These are phyloP conservation scores for baker's yeast (Saccharomyces cerevisiae) DNA, from an alignment of 805 yeast genomes.

Conservation along the genomic window DNA sequence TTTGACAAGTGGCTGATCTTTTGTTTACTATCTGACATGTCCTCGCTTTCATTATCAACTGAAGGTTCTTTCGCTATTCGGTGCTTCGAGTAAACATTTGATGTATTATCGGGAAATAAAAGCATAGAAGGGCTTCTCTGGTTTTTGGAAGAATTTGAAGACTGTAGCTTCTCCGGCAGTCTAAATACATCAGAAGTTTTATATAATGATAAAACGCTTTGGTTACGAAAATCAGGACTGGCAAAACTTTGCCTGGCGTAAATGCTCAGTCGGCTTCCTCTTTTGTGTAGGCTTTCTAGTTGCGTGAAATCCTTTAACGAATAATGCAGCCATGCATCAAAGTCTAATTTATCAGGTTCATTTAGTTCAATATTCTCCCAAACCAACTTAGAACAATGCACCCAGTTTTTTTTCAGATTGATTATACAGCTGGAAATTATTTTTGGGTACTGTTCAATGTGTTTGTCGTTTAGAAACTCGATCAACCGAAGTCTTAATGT, in stretches of 20 bases:
- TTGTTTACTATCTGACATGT: background rate
- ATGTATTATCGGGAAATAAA: conserved; percentile 24
- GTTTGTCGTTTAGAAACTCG: conserved; percentile 34
- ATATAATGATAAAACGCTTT: conserved; percentile 25
- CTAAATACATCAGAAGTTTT: conserved; percentile 18
- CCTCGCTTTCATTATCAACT: background rate
- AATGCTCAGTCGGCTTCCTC: conserved; percentile 23
- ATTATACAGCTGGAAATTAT: conserved; percentile 34
- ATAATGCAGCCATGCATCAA: conserved; percentile 19
- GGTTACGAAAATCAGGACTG: conserved; percentile 27
- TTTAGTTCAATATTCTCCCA: conserved; percentile 23
- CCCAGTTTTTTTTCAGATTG: conserved; percentile 46
- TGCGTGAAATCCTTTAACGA: conserved; percentile 18
- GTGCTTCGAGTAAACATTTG: conserved; percentile 6
- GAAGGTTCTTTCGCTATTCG: background rate
- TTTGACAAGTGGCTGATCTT: conserved; percentile 13
- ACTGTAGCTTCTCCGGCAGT: conserved; percentile 9
- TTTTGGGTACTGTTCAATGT: conserved; percentile 11
- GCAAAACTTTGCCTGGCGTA: conserved; percentile 25
- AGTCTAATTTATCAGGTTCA: conserved; percentile 11
- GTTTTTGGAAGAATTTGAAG: conserved; percentile 2
- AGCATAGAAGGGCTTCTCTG: conserved; percentile 26
- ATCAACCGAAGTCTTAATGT: conserved; percentile 41
- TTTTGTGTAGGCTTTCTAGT: conserved; percentile 10
- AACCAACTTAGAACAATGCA: conserved; percentile 18